These are phyloP conservation scores for Talaromyces verruculosus DNA, from an alignment of 2,329 filamentous ascomycete species.

Conservation along the genomic window DNA sequence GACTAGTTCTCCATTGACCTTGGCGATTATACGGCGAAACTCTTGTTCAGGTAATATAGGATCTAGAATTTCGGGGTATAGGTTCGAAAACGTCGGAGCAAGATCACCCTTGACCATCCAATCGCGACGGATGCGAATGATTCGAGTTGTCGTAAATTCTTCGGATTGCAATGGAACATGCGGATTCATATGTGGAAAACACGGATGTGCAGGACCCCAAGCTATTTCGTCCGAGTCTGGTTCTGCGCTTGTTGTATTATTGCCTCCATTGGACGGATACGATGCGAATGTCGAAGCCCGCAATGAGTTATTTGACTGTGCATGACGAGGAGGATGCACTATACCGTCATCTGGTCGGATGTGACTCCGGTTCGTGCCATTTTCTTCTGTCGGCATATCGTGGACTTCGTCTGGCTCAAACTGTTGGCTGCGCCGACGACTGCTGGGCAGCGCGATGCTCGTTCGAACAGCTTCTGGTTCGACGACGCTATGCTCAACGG, in stretches of 20 bases:
- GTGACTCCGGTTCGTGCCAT: conserved; percentile 6
- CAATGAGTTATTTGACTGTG: conserved; percentile 43
- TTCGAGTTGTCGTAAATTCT: conserved; percentile 74
- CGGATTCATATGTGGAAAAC: conserved; percentile 88
- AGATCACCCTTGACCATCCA: conserved; percentile 89
- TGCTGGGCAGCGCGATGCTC: conserved; percentile 53
- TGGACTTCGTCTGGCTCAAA: conserved; percentile 23
- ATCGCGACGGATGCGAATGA: conserved; percentile 88
- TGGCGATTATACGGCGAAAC: conserved; percentile 78
- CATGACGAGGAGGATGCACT: conserved; percentile 35
- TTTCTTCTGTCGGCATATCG: conserved; percentile 33
- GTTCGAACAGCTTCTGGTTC: conserved; percentile 52
- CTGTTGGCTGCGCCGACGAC: conserved; percentile 39
- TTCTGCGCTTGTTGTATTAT: conserved; percentile 41
- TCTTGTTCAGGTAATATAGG: conserved; percentile 81
- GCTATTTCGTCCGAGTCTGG: conserved; percentile 67
- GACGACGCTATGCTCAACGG: conserved; percentile 49
- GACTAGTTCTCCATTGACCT: conserved; percentile 74
- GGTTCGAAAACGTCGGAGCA: conserved; percentile 87
- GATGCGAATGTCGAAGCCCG: conserved; percentile 43
- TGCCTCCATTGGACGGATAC: conserved; percentile 39
- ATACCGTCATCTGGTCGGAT: conserved; percentile 25
- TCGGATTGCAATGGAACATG: conserved; percentile 78
- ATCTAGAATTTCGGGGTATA: conserved; percentile 94
- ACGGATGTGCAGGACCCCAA: conserved; percentile 93